Evolutionary conservation across 2,329 filamentous ascomycete species (phyloP).

Genomic region (Cercospora canescens): DNA sequence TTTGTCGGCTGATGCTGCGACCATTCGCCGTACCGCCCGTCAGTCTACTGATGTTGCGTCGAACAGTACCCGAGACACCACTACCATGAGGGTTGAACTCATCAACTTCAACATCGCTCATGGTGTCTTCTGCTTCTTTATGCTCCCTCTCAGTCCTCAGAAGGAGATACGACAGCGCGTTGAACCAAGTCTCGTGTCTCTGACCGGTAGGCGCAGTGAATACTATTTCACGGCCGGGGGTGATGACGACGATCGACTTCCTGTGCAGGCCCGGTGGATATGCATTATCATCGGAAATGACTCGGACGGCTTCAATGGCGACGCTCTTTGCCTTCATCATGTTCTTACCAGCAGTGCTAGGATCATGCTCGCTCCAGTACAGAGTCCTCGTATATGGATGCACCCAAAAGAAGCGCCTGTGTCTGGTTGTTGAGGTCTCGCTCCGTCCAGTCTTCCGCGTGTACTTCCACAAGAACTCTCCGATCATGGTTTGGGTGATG

Average conservation of each 20-base stretch:
- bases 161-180: slow-evolving; percentile 89
- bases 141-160: slow-evolving; percentile 63
- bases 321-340: slow-evolving; percentile 87
- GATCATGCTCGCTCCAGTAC: slow-evolving; percentile 95
- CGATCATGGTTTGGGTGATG: slow-evolving; percentile 99
- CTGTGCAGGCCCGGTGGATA: slow-evolving; percentile 92
- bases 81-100: slow-evolving; percentile 73
- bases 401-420: slow-evolving; percentile 97
- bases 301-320: slow-evolving; percentile 86
- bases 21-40: slow-evolving; percentile 54
- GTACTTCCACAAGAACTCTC: slow-evolving; percentile 98
- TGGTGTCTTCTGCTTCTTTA: slow-evolving; percentile 52
- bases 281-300: slow-evolving; percentile 91
- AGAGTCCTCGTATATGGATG: slow-evolving; percentile 95
- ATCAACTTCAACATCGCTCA: slow-evolving; percentile 60
- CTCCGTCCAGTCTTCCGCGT: slow-evolving; percentile 90
- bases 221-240: slow-evolving; percentile 84
- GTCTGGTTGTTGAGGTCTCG: slow-evolving; percentile 83
- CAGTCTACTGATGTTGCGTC: slow-evolving; percentile 53
- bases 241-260: slow-evolving; percentile 88
- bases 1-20: slow-evolving; percentile 40
- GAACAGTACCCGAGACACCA: slow-evolving; percentile 39
- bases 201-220: slow-evolving; percentile 94
- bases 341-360: slow-evolving; percentile 71
- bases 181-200: slow-evolving; percentile 98